Evolutionary conservation across 2,329 filamentous ascomycete species (phyloP), one percentile per base, ranked within the genome.

Genomic region (Penicillium sp.): DNA sequence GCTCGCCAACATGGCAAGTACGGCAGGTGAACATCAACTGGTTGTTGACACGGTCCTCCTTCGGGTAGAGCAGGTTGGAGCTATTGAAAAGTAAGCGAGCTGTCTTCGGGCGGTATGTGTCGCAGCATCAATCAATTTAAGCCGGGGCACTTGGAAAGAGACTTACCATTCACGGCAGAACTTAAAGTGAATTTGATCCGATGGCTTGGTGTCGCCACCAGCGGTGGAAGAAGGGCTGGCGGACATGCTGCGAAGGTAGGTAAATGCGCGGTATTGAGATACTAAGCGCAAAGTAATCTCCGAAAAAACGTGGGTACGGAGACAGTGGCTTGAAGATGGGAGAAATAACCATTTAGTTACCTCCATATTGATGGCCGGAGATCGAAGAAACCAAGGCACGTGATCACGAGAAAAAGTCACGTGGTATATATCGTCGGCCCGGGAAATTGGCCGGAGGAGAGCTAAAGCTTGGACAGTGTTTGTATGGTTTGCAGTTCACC

Each of bases 51-150:
- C 88, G 86, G 76, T 99, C 92, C 81, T 99, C 95, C 78, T 95
- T 94, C 49, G 94, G 94, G 72, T 97, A 97, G 53, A 99, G 82
- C 84, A 99, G 89, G 82, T 99, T 99, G 68, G 92, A 96, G 80
- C 87, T 89, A 66, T 43, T 24, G 39, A 42, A 26, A 35, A 38
- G 57, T 69, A 56, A 68, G 69, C 63, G 60, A 63, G 57, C 52
- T 31, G 47, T 34, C 29, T 20, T 44, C 16, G 10, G 18, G 4
- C 2, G 4, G 10, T 5, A 16, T 2, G 20, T 6, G 9, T n/a
- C 4, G 4, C 9, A 22, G 14, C 2, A 5, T 38, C 13, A 2
- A 13, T 32, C 5, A 11, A 7, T 10, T 13, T 14, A 16, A 3
- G 8, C 2, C 11, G 3, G 42, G 53, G 4, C 32, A 9, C 5